Conservation (phyloP, 495 filamentous ascomycete genomes). For the Astrothelium macrocarpum region DNA sequence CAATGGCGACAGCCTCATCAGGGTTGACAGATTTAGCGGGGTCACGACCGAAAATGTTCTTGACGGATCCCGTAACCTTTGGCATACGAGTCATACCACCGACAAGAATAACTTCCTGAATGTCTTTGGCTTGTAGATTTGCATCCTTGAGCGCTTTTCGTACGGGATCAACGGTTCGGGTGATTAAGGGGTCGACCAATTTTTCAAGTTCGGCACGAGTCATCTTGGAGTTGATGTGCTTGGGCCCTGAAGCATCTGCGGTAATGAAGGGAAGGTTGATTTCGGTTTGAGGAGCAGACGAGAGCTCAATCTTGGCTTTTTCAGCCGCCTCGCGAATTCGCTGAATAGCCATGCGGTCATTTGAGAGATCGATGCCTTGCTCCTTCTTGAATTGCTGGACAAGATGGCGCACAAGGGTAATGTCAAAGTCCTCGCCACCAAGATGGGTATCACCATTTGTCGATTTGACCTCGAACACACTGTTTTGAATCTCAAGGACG, state of each 20-base stretch:
- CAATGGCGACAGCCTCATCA: slow-evolving; percentile 97
- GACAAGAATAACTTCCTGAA: slow-evolving; percentile 97
- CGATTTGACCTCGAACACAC: slow-evolving; percentile 95
- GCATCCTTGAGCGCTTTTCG: slow-evolving; percentile 98
- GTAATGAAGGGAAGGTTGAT: slow-evolving; percentile 99
- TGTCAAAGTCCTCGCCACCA: slow-evolving; percentile 99
- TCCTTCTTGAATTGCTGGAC: slow-evolving; percentile 96
- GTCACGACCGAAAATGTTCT: slow-evolving; percentile 94
- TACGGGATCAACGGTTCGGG: slow-evolving; percentile 78
- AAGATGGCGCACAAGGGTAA: slow-evolving; percentile 86
- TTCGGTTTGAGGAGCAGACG: slow-evolving; percentile 91
- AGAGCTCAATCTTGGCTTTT: slow-evolving; percentile 99
- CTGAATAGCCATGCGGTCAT: slow-evolving; percentile 98
- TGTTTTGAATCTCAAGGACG: slow-evolving; percentile 89
- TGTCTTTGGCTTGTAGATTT: slow-evolving; percentile 84
- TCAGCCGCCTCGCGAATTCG: slow-evolving; percentile 98
- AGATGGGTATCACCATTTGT: slow-evolving; percentile 99
- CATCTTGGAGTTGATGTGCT: slow-evolving; percentile 96
- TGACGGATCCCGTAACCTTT: slow-evolving; percentile 95
- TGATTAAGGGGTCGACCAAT: slow-evolving; percentile 86
- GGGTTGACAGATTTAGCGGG: slow-evolving; percentile 99
- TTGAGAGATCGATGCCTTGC: slow-evolving; percentile 78
- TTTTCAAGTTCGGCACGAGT: slow-evolving; percentile 85
- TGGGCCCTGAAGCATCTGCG: slow-evolving; percentile 84
- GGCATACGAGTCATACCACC: slow-evolving; percentile 99